Percentiles rank a stretch among this genome's conserved stretches.
phyloP scores from a whole-genome alignment of 495 filamentous ascomycete species.

The Penicillium egyptiacum region DNA sequence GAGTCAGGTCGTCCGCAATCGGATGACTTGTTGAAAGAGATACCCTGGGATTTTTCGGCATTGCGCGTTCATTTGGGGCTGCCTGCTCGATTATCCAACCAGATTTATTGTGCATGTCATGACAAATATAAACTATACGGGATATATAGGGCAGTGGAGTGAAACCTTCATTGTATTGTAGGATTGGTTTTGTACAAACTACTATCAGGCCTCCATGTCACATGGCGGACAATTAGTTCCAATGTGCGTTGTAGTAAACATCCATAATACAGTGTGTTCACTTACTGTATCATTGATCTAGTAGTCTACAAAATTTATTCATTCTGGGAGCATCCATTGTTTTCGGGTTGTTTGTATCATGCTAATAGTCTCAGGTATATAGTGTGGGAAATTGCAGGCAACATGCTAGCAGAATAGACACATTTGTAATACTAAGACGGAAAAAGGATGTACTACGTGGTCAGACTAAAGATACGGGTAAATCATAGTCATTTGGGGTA shows the following conservation, averaged over 20 bases:
- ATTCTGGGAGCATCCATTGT: not conserved
- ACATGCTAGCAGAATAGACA: not conserved
- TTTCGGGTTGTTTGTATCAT: not conserved
- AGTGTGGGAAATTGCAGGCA: not conserved
- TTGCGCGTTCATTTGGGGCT: not conserved
- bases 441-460: not conserved
- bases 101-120: not conserved
- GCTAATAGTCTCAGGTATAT: not conserved
- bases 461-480: not conserved
- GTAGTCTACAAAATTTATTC: not conserved
- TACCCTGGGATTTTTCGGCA: not conserved
- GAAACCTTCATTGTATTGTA: not conserved
- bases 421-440: not conserved
- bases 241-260: not conserved
- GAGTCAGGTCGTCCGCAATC: not conserved
- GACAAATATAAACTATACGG: not conserved
- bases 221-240: not conserved
- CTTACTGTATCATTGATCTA: not conserved
- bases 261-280: not conserved
- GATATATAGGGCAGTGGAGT: not conserved
- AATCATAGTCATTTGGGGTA: not conserved
- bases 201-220: not conserved
- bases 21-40: not conserved
- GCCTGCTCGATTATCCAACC: not conserved
- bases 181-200: not conserved